A percentile compares a stretch with the other conserved stretches of the same genome.
phyloP scores from a whole-genome alignment of 345 rosid genomes.

The Kernera saxatilis region DNA sequence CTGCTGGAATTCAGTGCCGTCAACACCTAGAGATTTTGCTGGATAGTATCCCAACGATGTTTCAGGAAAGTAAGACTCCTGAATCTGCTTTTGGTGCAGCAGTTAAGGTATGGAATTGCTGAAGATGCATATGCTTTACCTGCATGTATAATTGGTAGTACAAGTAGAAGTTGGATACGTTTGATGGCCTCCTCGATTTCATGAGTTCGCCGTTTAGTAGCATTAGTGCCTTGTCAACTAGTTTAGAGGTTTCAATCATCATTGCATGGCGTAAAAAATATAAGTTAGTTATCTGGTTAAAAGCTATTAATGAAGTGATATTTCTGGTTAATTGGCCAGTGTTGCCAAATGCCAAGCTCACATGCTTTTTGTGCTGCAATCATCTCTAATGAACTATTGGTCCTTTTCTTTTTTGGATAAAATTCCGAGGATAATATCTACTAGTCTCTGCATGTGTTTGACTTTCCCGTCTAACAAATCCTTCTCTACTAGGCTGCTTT shows the following conservation, averaged over 20 bases:
- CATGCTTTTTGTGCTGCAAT: background rate
- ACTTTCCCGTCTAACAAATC: background rate
- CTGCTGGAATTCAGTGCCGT: constrained; percentile 60
- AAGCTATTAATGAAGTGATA: background rate
- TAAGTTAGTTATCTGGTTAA: background rate
- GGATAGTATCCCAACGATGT: constrained; percentile 94
- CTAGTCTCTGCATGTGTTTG: background rate
- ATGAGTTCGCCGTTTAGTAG: constrained; percentile 6
- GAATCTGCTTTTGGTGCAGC: constrained; percentile 99
- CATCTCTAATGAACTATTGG: background rate
- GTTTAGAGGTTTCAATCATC: constrained; percentile 4
- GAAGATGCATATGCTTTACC: background rate
- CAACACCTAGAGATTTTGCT: constrained; percentile 86
- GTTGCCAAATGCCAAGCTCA: background rate
- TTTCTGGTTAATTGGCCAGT: background rate
- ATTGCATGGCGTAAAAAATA: background rate
- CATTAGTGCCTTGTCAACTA: background rate
- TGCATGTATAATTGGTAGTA: background rate
- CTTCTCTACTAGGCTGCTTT: constrained; percentile 65
- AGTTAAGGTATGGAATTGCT: constrained; percentile 36
- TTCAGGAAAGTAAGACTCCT: constrained; percentile 70
- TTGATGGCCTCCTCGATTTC: constrained; percentile 3
- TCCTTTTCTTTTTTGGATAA: background rate
- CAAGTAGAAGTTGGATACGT: constrained; percentile 2
- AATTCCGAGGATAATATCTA: background rate